Conservation (phyloP, 2,329 filamentous ascomycete species). For the Neofusicoccum umdonicola region DNA sequence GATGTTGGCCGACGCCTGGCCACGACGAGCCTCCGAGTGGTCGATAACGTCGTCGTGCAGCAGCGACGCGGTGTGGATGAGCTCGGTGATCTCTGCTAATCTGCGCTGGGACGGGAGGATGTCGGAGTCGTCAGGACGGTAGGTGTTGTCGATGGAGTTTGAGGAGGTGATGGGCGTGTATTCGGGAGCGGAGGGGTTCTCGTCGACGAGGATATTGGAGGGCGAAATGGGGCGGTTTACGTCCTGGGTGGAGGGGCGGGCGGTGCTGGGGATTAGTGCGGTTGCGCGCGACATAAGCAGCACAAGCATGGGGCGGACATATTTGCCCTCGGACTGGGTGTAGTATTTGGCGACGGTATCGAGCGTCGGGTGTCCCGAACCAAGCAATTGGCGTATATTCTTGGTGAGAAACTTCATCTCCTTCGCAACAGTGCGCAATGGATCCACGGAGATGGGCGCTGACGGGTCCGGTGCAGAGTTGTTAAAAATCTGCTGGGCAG, state of each 20-base stretch:
- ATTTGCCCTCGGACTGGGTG: conserved; percentile 93
- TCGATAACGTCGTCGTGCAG: conserved; percentile 99
- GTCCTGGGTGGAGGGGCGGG: conserved; percentile 28
- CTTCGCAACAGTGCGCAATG: conserved; percentile 84
- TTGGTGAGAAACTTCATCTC: conserved; percentile 95
- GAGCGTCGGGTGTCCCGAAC: conserved; percentile 89
- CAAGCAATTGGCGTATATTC: conserved; percentile 88
- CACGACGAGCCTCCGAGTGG: conserved; percentile 79
- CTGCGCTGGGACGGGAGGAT: conserved; percentile 92
- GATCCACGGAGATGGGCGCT: conserved; percentile 75
- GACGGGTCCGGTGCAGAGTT: conserved; percentile 60
- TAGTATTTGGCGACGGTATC: conserved; percentile 98
- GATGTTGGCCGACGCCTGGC: conserved; percentile 83
- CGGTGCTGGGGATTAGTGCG: conserved; percentile 66
- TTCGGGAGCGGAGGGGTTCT: conserved; percentile 67
- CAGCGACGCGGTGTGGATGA: conserved; percentile 95
- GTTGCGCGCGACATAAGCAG: conserved; percentile 95
- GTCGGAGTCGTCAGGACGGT: conserved; percentile 52
- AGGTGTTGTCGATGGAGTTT: conserved; percentile 47
- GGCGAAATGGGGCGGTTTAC: conserved; percentile 62
- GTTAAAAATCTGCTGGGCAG: conserved; percentile 67
- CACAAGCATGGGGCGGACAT: conserved; percentile 90
- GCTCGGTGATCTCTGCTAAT: conserved; percentile 91
- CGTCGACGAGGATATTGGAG: conserved; percentile 67
- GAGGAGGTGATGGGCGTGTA: conserved; percentile 53